A percentile compares a stretch with the other conserved stretches of the same genome.
Conservation (phyloP, 805 yeast species). For the Wickerhamomyces bovis region DNA sequence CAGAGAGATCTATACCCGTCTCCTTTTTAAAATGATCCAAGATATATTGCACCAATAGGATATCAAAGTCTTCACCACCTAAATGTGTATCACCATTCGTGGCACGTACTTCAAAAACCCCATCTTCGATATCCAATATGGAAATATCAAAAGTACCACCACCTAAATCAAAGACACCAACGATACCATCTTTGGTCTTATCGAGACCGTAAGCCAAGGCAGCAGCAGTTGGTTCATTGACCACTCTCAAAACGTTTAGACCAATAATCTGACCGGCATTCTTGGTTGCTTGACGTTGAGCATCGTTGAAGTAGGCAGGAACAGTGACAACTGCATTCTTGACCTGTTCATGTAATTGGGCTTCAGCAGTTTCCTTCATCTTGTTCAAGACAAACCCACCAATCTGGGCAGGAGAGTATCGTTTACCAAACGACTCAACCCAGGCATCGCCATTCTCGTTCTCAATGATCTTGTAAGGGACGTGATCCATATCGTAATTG, state of each 20-base stretch:
- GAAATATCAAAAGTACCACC: conserved; percentile 84
- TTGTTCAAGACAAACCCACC: conserved; percentile 59
- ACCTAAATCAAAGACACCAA: conserved; percentile 62
- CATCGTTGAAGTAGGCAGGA: conserved; percentile 78
- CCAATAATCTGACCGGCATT: conserved; percentile 71
- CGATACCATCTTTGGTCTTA: conserved; percentile 35
- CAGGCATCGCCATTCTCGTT: conserved; percentile 65
- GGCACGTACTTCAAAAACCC: conserved; percentile 73
- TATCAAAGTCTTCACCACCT: conserved; percentile 81
- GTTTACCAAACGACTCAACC: conserved; percentile 37
- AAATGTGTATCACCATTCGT: conserved; percentile 82
- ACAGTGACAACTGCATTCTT: conserved; percentile 75
- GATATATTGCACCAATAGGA: conserved; percentile 47
- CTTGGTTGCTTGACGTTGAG: conserved; percentile 77
- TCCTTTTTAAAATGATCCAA: conserved; percentile 45
- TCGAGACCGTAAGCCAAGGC: conserved; percentile 77
- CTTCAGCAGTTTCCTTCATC: conserved; percentile 57
- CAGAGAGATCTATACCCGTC: conserved; percentile 47
- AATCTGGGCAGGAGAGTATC: conserved; percentile 64
- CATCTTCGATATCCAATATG: conserved; percentile 67
- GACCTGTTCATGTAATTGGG: conserved; percentile 39
- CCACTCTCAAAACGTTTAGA: conserved; percentile 62
- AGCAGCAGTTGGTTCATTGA: conserved; percentile 83
- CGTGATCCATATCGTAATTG: conserved; percentile 55
- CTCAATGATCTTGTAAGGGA: conserved; percentile 58